Percentiles rank a stretch among this genome's conserved stretches.
Conservation (phyloP, 805 yeast species). For the Wickerhamiella alocasiicola region DNA sequence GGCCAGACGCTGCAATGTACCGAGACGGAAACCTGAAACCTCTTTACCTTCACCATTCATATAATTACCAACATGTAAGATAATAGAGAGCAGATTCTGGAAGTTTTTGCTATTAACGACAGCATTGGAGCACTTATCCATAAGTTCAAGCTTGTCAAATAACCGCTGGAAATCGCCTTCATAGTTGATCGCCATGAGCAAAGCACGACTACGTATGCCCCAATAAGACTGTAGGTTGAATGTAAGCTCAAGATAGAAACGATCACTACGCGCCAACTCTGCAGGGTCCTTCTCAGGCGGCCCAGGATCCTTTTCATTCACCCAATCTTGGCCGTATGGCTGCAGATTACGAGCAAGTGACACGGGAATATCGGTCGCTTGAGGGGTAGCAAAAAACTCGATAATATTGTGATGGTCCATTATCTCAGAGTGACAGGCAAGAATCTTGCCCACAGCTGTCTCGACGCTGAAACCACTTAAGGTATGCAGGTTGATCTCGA, state of each 20-base stretch:
- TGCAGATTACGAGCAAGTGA: conserved; percentile 57
- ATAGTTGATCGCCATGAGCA: conserved; percentile 53
- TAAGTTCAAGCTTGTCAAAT: conserved; percentile 45
- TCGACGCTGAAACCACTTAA: conserved; percentile 50
- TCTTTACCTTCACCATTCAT: conserved; percentile 92
- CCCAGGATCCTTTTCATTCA: conserved; percentile 22
- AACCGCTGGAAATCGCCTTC: conserved; percentile 71
- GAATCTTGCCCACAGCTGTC: conserved; percentile 54
- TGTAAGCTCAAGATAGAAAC: conserved; percentile 68
- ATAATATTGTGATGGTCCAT: conserved; percentile 58
- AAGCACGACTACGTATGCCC: conserved; percentile 81
- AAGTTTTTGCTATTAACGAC: conserved; percentile 56
- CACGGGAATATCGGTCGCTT: conserved; percentile 61
- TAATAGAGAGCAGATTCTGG: conserved; percentile 64
- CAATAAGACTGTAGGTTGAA: conserved; percentile 81
- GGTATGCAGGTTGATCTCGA: conserved; percentile 83
- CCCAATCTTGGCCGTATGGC: conserved; percentile 60
- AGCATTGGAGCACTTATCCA: conserved; percentile 63
- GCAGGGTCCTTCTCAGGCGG: conserved; percentile 56
- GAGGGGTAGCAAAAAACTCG: conserved; percentile 71
- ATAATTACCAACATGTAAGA: conserved; percentile 84
- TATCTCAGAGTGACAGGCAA: conserved; percentile 65
- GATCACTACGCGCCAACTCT: conserved; percentile 78
- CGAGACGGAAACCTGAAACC: conserved; percentile 83
- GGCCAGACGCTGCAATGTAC: conserved; percentile 77